Evolutionary conservation across 306 rosid species (phyloP).

Genomic region (Fagus sylvatica): DNA sequence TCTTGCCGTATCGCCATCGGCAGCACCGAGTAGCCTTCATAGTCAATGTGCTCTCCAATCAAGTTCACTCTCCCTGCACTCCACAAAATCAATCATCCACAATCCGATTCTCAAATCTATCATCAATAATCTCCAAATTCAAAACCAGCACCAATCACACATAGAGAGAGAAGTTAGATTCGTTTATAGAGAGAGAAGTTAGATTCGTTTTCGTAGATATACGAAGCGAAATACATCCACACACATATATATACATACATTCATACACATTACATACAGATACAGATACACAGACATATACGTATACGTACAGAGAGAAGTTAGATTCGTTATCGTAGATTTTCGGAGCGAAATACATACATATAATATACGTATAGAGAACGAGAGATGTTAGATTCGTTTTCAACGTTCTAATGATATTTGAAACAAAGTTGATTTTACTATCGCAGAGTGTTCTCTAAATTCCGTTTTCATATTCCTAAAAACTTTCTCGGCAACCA

Average conservation of each 20-base stretch:
- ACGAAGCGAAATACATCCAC: not conserved
- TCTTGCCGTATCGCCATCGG: constrained; percentile 99
- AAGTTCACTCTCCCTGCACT: constrained; percentile 91
- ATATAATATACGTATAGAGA: not conserved
- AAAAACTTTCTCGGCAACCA: not conserved
- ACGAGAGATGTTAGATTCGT: not conserved
- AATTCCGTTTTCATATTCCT: not conserved
- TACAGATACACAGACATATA: not conserved
- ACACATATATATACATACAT: not conserved
- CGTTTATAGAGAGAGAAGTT: too few species aligned
- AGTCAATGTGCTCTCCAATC: constrained; percentile 97
- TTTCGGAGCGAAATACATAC: not conserved
- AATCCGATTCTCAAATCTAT: not conserved
- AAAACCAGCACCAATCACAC: not conserved
- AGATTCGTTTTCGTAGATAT: too few species aligned
- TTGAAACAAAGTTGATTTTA: not conserved
- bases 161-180: too few species aligned
- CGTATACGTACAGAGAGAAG: not conserved
- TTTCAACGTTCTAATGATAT: not conserved
- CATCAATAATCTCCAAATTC: not conserved
- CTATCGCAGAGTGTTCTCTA: not conserved
- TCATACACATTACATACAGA: not conserved
- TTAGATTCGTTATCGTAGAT: not conserved
- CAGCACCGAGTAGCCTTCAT: constrained; percentile 95
- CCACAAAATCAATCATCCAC: constrained; percentile 5